phyloP scores from a whole-genome alignment of 176 grass and related monocot genomes.

The Musa schizocarpa region DNA sequence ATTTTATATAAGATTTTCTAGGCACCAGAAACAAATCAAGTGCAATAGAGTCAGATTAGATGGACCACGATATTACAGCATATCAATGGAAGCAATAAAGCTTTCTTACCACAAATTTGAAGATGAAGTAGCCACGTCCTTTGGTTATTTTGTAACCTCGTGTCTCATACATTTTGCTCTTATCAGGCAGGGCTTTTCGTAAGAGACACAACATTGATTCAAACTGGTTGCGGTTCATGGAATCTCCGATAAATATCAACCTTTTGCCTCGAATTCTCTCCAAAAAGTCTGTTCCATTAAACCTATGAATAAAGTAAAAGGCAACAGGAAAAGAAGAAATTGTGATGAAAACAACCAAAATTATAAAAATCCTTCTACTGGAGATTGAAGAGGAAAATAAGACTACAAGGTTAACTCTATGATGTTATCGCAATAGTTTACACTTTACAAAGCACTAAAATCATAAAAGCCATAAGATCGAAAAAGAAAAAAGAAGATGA shows the following conservation, averaged over 20 bases:
- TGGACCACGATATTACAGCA: too few species aligned
- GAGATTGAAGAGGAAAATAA: background rate
- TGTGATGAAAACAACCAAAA: constrained; percentile 17
- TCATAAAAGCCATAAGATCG: too few species aligned
- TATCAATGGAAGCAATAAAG: too few species aligned
- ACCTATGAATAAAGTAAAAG: constrained; percentile 51
- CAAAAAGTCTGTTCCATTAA: constrained; percentile 91
- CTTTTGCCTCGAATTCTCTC: constrained; percentile 51
- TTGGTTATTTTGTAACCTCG: constrained; percentile 78
- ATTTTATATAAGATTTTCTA: too few species aligned
- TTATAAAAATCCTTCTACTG: background rate
- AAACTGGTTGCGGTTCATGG: constrained; percentile 95
- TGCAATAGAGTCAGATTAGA: too few species aligned
- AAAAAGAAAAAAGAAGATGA: too few species aligned
- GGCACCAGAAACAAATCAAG: too few species aligned
- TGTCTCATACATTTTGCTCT: constrained; percentile 73
- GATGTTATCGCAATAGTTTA: too few species aligned
- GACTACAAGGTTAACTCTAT: too few species aligned
- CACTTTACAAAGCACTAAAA: too few species aligned
- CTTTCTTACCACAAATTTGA: constrained; percentile 72
- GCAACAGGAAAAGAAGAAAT: background rate
- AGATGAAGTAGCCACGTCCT: constrained; percentile 85
- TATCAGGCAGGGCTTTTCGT: constrained; percentile 51
- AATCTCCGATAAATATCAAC: constrained; percentile 86
- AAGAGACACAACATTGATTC: constrained; percentile 84